Conservation (phyloP, 306 rosid species). For the Elaeagnus macrophylla region DNA sequence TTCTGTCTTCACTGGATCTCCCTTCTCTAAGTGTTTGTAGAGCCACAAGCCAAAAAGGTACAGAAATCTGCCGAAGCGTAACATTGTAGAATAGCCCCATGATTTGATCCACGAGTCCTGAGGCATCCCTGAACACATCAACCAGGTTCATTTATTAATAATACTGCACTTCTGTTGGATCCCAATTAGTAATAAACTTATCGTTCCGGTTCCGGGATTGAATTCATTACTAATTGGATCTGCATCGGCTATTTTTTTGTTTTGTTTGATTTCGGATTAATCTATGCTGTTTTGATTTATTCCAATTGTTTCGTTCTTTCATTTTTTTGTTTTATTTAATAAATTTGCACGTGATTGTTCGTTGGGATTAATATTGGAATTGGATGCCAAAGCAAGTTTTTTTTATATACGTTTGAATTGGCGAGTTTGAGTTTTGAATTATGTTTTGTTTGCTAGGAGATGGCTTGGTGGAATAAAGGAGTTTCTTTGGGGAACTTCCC, state of each 20-base stretch:
- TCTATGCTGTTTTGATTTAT: no score
- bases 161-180: no score
- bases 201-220: no score
- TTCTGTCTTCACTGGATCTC: background rate
- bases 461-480: constrained; percentile 93
- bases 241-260: no score
- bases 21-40: background rate
- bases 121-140: constrained; percentile 3
- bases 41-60: background rate
- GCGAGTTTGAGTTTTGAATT: constrained; percentile 17
- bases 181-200: no score
- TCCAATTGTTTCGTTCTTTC: no score
- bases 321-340: no score
- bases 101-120: constrained; percentile 35
- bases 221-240: no score
- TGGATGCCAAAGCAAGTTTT: constrained; percentile 13
- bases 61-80: constrained; percentile 16
- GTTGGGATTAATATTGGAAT: background rate
- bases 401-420: constrained; percentile 22
- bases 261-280: background rate
- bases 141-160: constrained; percentile 19
- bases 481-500: constrained; percentile 84
- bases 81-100: constrained; percentile 13
- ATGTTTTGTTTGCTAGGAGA: constrained; percentile 32
- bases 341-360: no score